Percentiles rank a stretch among this genome's conserved stretches.
phyloP scores from a whole-genome alignment of 2,329 filamentous ascomycete genomes.

The Karstenula rhodostoma region DNA sequence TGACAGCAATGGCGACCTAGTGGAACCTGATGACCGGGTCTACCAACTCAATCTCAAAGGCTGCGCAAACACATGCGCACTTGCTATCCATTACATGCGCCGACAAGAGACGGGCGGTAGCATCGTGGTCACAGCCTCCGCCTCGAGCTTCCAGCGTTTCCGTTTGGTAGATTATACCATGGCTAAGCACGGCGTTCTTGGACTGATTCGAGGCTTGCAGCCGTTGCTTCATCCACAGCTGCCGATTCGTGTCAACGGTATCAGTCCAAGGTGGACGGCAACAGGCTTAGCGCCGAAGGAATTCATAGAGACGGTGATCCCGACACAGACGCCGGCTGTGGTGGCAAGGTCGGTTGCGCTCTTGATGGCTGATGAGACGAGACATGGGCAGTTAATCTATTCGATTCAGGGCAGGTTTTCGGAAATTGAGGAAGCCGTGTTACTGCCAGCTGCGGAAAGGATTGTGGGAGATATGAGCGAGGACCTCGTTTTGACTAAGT shows the following conservation, averaged over 20 bases:
- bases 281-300: slow-evolving; percentile 32
- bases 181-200: slow-evolving; percentile 43
- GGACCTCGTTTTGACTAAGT: not conserved
- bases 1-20: slow-evolving; percentile 39
- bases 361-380: slow-evolving; percentile 38
- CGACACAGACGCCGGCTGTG: slow-evolving; percentile 33
- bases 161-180: slow-evolving; percentile 41
- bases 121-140: slow-evolving; percentile 44
- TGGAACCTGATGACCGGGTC: slow-evolving; percentile 35
- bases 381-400: slow-evolving; percentile 40
- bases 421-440: not conserved
- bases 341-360: slow-evolving; percentile 33
- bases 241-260: slow-evolving; percentile 45
- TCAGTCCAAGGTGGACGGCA: slow-evolving; percentile 43
- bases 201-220: slow-evolving; percentile 38
- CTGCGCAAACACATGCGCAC: slow-evolving; percentile 39
- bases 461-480: not conserved
- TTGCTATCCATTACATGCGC: slow-evolving; percentile 38
- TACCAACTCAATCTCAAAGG: slow-evolving; percentile 42
- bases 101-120: slow-evolving; percentile 37
- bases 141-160: slow-evolving; percentile 37
- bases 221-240: slow-evolving; percentile 29
- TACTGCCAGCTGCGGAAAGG: not conserved
- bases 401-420: slow-evolving; percentile 31
- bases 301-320: slow-evolving; percentile 24